These are phyloP conservation scores for Talaromyces proteolyticus DNA, from an alignment of 495 filamentous ascomycete species.

Conservation along the genomic window DNA sequence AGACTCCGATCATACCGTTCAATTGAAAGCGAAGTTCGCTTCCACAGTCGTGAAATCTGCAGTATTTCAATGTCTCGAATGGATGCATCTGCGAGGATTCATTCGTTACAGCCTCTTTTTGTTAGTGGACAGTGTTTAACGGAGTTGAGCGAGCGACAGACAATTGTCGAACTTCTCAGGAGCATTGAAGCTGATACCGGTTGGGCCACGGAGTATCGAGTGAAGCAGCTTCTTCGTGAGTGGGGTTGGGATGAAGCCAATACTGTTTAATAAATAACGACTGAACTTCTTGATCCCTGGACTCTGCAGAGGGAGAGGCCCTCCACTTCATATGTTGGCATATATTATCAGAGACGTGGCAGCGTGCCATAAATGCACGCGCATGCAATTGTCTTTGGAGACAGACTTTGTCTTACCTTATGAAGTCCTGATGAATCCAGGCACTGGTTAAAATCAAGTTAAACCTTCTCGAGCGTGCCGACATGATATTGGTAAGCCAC, in stretches of 20 bases:
- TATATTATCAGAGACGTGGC: no score
- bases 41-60: slow-evolving; percentile 53
- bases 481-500: no score
- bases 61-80: slow-evolving; percentile 49
- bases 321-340: no score
- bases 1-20: slow-evolving; percentile 48
- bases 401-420: no score
- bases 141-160: slow-evolving; percentile 41
- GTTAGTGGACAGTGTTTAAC: slow-evolving; percentile 55
- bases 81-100: slow-evolving; percentile 50
- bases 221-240: slow-evolving; percentile 48
- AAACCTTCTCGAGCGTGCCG: no score
- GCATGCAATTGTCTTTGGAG: no score
- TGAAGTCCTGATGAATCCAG: no score
- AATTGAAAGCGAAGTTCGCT: slow-evolving; percentile 46
- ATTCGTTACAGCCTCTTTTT: slow-evolving; percentile 56
- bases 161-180: slow-evolving; percentile 46
- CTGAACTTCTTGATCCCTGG: no score
- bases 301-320: no score
- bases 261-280: neutral
- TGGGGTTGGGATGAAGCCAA: slow-evolving; percentile 43
- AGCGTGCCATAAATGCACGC: no score
- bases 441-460: no score
- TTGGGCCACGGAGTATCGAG: slow-evolving; percentile 60
- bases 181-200: slow-evolving; percentile 54